Conservation (phyloP, 1,139 yeast genomes). For the Saccharomyces pastorianus region DNA sequence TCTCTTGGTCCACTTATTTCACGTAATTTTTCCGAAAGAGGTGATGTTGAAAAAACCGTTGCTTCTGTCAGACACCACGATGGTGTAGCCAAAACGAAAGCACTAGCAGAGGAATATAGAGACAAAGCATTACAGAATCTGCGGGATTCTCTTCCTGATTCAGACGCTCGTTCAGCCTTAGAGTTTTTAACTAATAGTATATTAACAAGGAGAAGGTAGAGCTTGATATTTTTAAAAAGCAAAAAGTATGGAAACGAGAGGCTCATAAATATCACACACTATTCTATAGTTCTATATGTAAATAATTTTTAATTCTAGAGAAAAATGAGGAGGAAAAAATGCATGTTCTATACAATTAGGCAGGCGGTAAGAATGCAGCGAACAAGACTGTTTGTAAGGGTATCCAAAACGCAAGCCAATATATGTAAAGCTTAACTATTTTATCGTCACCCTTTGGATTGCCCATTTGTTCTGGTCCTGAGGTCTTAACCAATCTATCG, state of each 20-base stretch:
- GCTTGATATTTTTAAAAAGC: background rate
- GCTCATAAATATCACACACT: background rate
- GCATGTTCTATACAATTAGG: slow-evolving; percentile 32
- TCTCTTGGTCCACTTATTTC: slow-evolving; percentile 75
- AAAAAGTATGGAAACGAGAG: background rate
- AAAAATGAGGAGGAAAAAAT: no score
- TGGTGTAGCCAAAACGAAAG: slow-evolving; percentile 71
- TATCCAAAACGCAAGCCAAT: slow-evolving; percentile 47
- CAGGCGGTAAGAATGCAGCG: slow-evolving; percentile 69
- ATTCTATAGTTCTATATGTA: background rate
- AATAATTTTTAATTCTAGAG: background rate
- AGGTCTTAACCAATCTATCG: slow-evolving; percentile 23
- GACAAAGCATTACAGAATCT: slow-evolving; percentile 65
- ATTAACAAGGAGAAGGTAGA: slow-evolving; percentile 65
- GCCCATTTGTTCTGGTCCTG: slow-evolving; percentile 6
- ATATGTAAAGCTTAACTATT: slow-evolving; percentile 30
- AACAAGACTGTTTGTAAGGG: slow-evolving; percentile 52
- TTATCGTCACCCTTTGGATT: slow-evolving; percentile 18
- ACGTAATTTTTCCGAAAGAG: slow-evolving; percentile 70
- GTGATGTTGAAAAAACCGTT: slow-evolving; percentile 78
- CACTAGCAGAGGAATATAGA: slow-evolving; percentile 72
- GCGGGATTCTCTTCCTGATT: slow-evolving; percentile 62
- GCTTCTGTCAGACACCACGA: slow-evolving; percentile 59
- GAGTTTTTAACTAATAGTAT: slow-evolving; percentile 78
- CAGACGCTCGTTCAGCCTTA: slow-evolving; percentile 83